Evolutionary conservation across 306 rosid genomes (phyloP), one percentile per base, ranked within the genome.

Genomic region (Pyrus bretschneideri): DNA sequence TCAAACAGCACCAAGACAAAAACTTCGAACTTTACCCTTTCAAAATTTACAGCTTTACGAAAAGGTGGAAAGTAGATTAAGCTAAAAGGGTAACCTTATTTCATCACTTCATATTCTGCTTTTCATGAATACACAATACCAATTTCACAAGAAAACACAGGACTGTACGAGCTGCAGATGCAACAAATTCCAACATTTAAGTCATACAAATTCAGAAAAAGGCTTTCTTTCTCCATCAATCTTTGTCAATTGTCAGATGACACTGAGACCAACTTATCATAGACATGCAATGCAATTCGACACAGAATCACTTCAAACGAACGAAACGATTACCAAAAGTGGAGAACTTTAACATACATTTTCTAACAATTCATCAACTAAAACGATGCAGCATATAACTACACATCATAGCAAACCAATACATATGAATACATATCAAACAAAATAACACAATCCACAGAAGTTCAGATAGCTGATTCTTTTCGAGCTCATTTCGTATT

Each of bases 401-500:
- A 40, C 29, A 51, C 3, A 67, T 38, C 67, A 23, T 0, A 11
- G 31, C n/a, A 5, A 76, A 67, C 58, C 44, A 61, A 29, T 11
- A 18, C 10, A 73, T 5, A 22, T n/a, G 25, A 40, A 30, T 9
- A 58, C 40, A 25, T 11, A 17, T 0, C 2, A 40, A 14, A 8
- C 19, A 17, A 2, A 38, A 38, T 38, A 38, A 2, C 9, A 11
- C 17, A 19, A 55, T 22, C 11, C 17, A n/a, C 3, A 33, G 9
- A 13, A 72, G 68, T 19, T 73, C 61, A 74, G 45, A 29, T 62
- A 29, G 38, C 45, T 45, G 61, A 62, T 27, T 45, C 17, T 11
- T 22, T 33, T 57, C 23, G 46, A 58, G 60, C 4, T 62, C 79
- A 85, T 68, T 72, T 67, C 49, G 58, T 33, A 9, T 51, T n/a